Evolutionary conservation across 768 basidiomycete genomes (phyloP), one percentile per base, ranked within the genome.

Genomic region (Kwoniella mangroviensis): DNA sequence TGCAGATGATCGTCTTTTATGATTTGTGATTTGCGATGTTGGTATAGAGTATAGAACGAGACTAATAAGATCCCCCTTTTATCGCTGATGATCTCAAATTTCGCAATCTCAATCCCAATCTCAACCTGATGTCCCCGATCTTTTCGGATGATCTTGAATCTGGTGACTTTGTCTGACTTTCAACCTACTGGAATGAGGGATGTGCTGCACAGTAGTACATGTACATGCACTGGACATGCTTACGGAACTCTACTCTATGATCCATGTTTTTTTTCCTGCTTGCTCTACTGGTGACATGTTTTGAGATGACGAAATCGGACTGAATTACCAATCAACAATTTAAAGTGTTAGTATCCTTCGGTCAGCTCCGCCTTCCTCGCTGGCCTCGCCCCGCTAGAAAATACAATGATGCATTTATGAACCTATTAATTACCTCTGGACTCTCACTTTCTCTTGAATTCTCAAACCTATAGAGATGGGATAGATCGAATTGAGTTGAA

Each of bases 271-370:
- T 24, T 19, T 24, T 4, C 54, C 54, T 55, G 15, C 24, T 26
- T 7, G 9, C 34, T 55, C 51, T 17, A 21, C 51, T 52, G 51
- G 51, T 21, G 24, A 55, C n/a, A 55, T 24, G 21, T 51, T 51
- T 51, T 51, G n/a, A 12, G 12, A 55, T 55, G 54, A 55, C 54
- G 54, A 55, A 55, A 55, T 55, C 21, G n/a, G 54, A 55, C n/a
- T 55, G n/a, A 21, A 55, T 55, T 55, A 55, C 54, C 54, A 55
- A 55, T 55, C 54, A 55, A n/a, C 34, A 34, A 7, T 6, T 7
- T 34, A 7, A 34, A 34, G 0, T 7, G n/a, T n/a, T n/a, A n/a
- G n/a, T 34, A 34, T 34, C 34, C 6, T 6, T 34, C 34, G 34
- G 34, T 34, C 34, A 7, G 9, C 34, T 34, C 34, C 34, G 34